phyloP scores from a whole-genome alignment of 352 stramenopile genomes.

The Globisporangium abappressorium region DNA sequence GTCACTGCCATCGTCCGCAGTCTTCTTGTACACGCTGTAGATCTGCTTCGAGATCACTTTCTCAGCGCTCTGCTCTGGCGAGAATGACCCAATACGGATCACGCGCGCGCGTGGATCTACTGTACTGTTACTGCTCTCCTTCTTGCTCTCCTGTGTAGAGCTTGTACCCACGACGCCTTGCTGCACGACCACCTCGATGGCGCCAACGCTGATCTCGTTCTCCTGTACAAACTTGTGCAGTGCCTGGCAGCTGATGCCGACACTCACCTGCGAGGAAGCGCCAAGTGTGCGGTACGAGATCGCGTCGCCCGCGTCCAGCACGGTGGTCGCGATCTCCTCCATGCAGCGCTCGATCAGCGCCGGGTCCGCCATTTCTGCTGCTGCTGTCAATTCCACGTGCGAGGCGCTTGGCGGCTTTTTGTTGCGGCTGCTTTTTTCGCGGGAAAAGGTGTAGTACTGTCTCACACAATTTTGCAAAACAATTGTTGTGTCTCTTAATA shows the following conservation, averaged over 20 bases:
- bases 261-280: slow-evolving; percentile 27
- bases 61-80: neutral
- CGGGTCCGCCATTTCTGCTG: slow-evolving; percentile 1
- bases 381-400: neutral
- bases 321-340: slow-evolving; percentile 50
- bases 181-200: slow-evolving; percentile 41
- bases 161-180: slow-evolving; percentile 13
- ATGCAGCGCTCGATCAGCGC: slow-evolving; percentile 35
- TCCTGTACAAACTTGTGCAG: slow-evolving; percentile 36
- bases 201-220: slow-evolving; percentile 31
- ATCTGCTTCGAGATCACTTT: slow-evolving; percentile 37
- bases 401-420: neutral
- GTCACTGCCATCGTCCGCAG: slow-evolving; percentile 10
- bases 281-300: slow-evolving; percentile 58
- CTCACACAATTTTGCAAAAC: neutral
- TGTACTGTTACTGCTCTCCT: neutral
- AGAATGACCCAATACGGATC: slow-evolving; percentile 28
- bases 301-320: slow-evolving; percentile 52
- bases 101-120: slow-evolving; percentile 47
- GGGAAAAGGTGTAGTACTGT: slow-evolving; percentile 10
- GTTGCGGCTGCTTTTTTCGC: slow-evolving; percentile 1
- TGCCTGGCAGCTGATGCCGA: slow-evolving; percentile 29
- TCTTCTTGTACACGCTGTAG: slow-evolving; percentile 53
- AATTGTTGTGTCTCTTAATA: neutral
- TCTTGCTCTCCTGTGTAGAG: neutral